Percentiles rank a stretch among this genome's conserved stretches.
phyloP scores from a whole-genome alignment of 2,329 filamentous ascomycete species.

The Triangularia verruculosa region DNA sequence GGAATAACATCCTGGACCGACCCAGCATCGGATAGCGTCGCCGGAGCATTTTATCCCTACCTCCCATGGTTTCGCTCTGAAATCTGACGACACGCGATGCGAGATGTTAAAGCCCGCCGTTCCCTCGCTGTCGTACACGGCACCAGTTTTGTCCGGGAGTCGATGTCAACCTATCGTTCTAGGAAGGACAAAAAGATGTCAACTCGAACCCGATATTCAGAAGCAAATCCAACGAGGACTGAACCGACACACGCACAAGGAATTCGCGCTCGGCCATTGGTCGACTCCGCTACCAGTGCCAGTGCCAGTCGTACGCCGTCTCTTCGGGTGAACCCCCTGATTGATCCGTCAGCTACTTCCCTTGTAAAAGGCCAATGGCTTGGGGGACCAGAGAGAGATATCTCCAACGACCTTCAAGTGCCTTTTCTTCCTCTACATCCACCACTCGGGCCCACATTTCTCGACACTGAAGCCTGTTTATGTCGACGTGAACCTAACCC shows the following conservation, averaged over 20 bases:
- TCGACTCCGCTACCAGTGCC: background rate
- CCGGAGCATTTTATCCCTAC: background rate
- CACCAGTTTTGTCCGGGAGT: background rate
- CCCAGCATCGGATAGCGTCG: background rate
- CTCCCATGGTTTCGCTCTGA: background rate
- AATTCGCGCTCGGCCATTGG: background rate
- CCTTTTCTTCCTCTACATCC: slow-evolving; percentile 37
- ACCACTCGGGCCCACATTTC: slow-evolving; percentile 37
- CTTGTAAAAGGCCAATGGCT: background rate
- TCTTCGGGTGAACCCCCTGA: background rate
- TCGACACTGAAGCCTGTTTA: slow-evolving; percentile 40
- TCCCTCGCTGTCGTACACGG: background rate
- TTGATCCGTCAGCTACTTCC: background rate
- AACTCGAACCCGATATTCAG: background rate
- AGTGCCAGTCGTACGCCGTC: background rate
- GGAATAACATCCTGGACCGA: background rate
- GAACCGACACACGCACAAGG: background rate
- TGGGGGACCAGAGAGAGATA: background rate
- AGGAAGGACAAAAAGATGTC: background rate
- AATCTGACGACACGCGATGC: background rate
- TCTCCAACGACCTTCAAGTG: slow-evolving; percentile 30
- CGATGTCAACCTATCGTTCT: background rate
- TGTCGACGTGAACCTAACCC: slow-evolving; percentile 35
- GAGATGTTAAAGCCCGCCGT: background rate
- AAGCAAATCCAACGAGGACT: background rate